Evolutionary conservation across 192 early-diverging fungal genomes (phyloP).

Genomic region (Anaeromyces robustus): DNA sequence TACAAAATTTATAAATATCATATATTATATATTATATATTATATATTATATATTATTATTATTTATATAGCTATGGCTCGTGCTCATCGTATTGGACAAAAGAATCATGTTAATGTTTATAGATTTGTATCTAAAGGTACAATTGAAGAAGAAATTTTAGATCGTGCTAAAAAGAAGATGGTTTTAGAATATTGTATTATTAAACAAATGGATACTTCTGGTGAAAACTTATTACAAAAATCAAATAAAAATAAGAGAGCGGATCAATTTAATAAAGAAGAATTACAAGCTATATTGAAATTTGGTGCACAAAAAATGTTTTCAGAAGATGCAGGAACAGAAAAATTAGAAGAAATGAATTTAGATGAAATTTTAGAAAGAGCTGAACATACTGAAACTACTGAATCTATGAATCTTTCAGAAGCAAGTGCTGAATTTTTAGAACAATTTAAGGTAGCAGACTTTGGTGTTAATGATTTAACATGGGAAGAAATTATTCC

Average conservation of each 20-base stretch:
- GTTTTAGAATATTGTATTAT: conserved; percentile 99
- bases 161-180: conserved; percentile 98
- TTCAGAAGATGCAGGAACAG: conserved; percentile 42
- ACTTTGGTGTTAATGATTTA: conserved; percentile 56
- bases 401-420: conserved; percentile 5
- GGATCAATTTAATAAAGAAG: conserved; percentile 50
- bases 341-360: conserved; percentile 83
- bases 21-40: too few species aligned
- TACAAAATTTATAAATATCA: too few species aligned
- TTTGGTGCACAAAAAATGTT: conserved; percentile 99
- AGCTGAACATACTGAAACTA: conserved; percentile 79
- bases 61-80: conserved; percentile 98
- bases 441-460: conserved; percentile 83
- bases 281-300: conserved; percentile 87
- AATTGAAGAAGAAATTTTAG: conserved; percentile 96
- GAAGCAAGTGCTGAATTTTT: conserved; percentile 60
- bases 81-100: conserved; percentile 96
- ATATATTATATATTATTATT: too few species aligned
- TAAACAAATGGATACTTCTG: conserved; percentile 96
- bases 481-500: conserved; percentile 97
- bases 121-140: conserved; percentile 93
- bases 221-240: conserved; percentile 46
- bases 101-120: conserved; percentile 92
- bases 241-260: conserved; percentile 11
- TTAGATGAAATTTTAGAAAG: conserved; percentile 92